These are phyloP conservation scores for Geranium brycei DNA, from an alignment of 345 rosid genomes.

Conservation along the genomic window DNA sequence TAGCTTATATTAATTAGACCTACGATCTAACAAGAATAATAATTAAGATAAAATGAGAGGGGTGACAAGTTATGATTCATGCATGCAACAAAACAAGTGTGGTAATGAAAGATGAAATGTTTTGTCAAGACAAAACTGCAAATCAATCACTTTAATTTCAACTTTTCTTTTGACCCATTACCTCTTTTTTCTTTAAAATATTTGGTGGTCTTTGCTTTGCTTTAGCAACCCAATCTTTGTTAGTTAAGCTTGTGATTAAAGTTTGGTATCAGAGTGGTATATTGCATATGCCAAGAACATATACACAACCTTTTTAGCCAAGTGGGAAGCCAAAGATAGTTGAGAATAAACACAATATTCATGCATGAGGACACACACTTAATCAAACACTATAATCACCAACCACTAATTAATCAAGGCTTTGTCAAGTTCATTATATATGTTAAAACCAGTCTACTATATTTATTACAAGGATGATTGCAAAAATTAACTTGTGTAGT, in stretches of 20 bases:
- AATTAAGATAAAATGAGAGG: no score
- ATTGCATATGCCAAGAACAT: neutral
- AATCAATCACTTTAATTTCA: slow-evolving; percentile 3
- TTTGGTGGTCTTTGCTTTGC: no score
- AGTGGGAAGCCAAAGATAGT: slow-evolving; percentile 31
- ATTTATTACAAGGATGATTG: no score
- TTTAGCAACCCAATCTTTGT: neutral
- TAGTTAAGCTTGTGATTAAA: slow-evolving; percentile 21
- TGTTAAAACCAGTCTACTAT: no score
- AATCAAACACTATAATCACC: no score
- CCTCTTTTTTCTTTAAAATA: slow-evolving; percentile 2
- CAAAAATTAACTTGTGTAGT: no score
- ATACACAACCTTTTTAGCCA: slow-evolving; percentile 19
- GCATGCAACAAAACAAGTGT: neutral
- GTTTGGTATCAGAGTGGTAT: slow-evolving; percentile 13
- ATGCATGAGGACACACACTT: neutral
- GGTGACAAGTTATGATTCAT: neutral
- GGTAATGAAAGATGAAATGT: neutral
- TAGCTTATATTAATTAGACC: no score
- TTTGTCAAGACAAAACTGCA: slow-evolving; percentile 2
- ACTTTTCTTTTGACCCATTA: slow-evolving; percentile 5
- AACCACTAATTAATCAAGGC: no score
- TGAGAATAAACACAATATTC: slow-evolving; percentile 7
- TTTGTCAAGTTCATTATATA: no score
- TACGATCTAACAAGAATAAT: no score